Percentiles rank a stretch among this genome's conserved stretches.
These are phyloP conservation scores for Orbilia javanica DNA, from an alignment of 2,329 filamentous ascomycete genomes.

Conservation along the genomic window DNA sequence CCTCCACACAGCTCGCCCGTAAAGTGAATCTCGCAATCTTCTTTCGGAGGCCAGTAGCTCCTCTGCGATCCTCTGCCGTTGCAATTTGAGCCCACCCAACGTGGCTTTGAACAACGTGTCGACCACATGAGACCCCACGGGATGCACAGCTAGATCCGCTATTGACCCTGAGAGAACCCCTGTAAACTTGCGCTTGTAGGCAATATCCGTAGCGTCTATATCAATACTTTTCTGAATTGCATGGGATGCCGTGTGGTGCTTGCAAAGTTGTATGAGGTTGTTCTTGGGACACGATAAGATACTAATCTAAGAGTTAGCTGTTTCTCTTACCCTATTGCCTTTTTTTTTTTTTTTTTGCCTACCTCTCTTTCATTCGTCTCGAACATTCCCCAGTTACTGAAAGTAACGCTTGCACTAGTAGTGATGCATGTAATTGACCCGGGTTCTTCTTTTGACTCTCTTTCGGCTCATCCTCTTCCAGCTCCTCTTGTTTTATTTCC, in stretches of 20 bases:
- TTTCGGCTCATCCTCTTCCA: constrained; percentile 69
- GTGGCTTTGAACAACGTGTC: constrained; percentile 76
- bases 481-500: constrained; percentile 70
- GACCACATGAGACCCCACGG: constrained; percentile 75
- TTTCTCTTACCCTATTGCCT: too few relatives aligned
- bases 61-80: constrained; percentile 76
- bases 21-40: constrained; percentile 74
- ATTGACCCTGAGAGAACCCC: constrained; percentile 74
- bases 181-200: constrained; percentile 74
- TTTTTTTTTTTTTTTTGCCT: too few relatives aligned
- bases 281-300: constrained; percentile 72
- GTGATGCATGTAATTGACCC: constrained; percentile 80
- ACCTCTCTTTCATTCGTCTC: constrained; percentile 53
- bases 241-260: constrained; percentile 72
- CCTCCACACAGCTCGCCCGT: constrained; percentile 77
- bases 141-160: constrained; percentile 72
- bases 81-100: constrained; percentile 72
- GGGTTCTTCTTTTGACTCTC: constrained; percentile 65
- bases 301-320: constrained; percentile 74
- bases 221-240: constrained; percentile 75
- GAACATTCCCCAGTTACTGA: constrained; percentile 72
- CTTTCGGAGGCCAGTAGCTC: constrained; percentile 73
- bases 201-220: constrained; percentile 66
- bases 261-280: constrained; percentile 75
- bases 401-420: constrained; percentile 85